Percentiles rank a stretch among this genome's conserved stretches.
These are phyloP conservation scores for Cladosporium sp. DNA, from an alignment of 2,329 filamentous ascomycete genomes.

Conservation along the genomic window DNA sequence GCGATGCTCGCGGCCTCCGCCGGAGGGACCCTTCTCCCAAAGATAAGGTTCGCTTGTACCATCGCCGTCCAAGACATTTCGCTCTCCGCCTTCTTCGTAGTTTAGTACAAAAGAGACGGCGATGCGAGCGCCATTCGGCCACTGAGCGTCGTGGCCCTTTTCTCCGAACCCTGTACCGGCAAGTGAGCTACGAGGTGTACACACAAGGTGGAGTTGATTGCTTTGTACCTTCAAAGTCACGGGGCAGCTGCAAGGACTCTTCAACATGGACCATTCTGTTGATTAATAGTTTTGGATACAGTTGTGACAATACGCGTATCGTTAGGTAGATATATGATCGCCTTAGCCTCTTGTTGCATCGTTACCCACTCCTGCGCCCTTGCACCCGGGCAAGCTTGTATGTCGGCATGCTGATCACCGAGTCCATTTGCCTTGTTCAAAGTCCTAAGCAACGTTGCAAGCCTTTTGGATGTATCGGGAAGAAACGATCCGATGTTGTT, in stretches of 20 bases:
- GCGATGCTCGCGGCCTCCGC: conserved; percentile 36
- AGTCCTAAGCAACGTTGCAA: neutral
- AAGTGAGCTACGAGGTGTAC: neutral
- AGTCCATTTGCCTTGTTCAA: neutral
- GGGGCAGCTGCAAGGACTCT: conserved; percentile 40
- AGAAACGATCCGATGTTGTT: neutral
- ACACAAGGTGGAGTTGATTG: neutral
- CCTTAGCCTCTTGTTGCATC: neutral
- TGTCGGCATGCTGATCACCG: neutral
- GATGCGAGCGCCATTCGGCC: conserved; percentile 49
- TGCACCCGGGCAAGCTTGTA: neutral
- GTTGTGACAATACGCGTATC: neutral
- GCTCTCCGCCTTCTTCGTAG: conserved; percentile 49
- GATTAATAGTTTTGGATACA: neutral
- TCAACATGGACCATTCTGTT: conserved; percentile 37
- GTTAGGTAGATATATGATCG: neutral
- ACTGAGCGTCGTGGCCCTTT: conserved; percentile 35
- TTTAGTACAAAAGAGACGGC: conserved; percentile 50
- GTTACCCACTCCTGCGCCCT: neutral
- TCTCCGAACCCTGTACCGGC: conserved; percentile 28
- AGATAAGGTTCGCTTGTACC: conserved; percentile 43
- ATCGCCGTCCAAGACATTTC: conserved; percentile 44
- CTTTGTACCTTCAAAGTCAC: conserved; percentile 41
- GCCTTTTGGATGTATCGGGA: neutral
- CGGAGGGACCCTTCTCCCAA: conserved; percentile 41